Evolutionary conservation across 2,329 filamentous ascomycete genomes (phyloP), one percentile per base, ranked within the genome.

Genomic region (Aspergillaceae sp.): DNA sequence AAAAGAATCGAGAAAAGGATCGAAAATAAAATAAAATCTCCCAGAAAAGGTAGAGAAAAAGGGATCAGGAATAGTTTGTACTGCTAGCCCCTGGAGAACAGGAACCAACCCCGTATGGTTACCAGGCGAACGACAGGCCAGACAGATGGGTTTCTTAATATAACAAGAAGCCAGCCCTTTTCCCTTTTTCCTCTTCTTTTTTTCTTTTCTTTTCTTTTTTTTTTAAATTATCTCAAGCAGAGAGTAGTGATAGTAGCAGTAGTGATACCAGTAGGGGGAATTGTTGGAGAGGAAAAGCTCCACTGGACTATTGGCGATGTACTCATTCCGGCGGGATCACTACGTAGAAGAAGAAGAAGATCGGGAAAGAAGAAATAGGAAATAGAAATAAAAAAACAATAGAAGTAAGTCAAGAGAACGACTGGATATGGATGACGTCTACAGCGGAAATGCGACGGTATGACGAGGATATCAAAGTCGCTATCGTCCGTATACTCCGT

Each of bases 81-180:
- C 19, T 19, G 19, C 19, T 19, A 40, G 40, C 34, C 29, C 33
- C 47, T 54, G 42, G 50, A 43, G 43, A 36, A 40, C 19, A 19
- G 19, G 19, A 19, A 19, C 19, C 19, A 19, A 19, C 19, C 19
- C 19, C 19, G 19, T 19, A 47, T 59, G 60, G 56, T 64, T 62
- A 61, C 56, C 62, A 55, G 51, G 61, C 60, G 56, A 63, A 59
- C 56, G 50, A 40, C 28, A n/a, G 19, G 19, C 19, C 2, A 19
- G 19, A 19, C 19, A 19, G 19, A 19, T 19, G 19, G 19, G 19
- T 19, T 19, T 19, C 19, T 19, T 19, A 19, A 19, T 19, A 19
- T 19, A 19, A 19, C 19, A 19, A 19, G 19, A 19, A 19, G 19
- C 19, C 19, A 19, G 19, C 19, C 19, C 19, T 19, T 19, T 19